phyloP scores from a whole-genome alignment of 2,329 filamentous ascomycete species.

The Botrytis sinoallii region DNA sequence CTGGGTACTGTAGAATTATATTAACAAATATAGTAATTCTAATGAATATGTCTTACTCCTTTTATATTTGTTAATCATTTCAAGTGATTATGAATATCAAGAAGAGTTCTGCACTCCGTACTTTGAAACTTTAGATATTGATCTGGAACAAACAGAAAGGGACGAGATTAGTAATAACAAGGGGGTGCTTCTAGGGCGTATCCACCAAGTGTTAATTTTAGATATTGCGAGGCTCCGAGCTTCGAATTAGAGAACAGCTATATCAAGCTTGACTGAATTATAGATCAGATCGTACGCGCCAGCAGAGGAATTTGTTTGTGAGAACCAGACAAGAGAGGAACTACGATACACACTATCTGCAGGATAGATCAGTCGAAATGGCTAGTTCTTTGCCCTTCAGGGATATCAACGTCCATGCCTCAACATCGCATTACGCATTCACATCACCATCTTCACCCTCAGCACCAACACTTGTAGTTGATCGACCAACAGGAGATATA shows the following conservation, averaged over 20 bases:
- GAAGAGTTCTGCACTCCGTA: background rate
- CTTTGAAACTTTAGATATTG: constrained; percentile 10
- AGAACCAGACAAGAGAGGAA: background rate
- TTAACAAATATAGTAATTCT: background rate
- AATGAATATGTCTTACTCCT: background rate
- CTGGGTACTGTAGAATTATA: background rate
- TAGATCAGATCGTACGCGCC: background rate
- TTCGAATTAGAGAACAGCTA: constrained; percentile 19
- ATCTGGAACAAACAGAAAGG: background rate
- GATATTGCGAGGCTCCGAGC: constrained; percentile 9
- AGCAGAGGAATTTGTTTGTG: background rate
- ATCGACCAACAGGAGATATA: constrained; percentile 88
- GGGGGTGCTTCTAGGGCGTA: constrained; percentile 2
- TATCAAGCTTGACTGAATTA: constrained; percentile 3
- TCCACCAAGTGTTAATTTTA: constrained; percentile 15
- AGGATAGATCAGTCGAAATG: constrained; percentile 40
- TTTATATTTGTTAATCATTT: background rate
- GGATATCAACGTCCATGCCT: constrained; percentile 95
- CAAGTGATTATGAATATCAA: background rate
- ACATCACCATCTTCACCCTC: constrained; percentile 91
- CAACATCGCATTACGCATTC: constrained; percentile 90
- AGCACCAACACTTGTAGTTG: constrained; percentile 82
- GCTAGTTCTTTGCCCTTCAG: constrained; percentile 67
- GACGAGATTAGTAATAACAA: background rate
- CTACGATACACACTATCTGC: background rate